Evolutionary conservation across 1,284 basidiomycete genomes (phyloP).

Genomic region (Sphaerobolus stellatus): DNA sequence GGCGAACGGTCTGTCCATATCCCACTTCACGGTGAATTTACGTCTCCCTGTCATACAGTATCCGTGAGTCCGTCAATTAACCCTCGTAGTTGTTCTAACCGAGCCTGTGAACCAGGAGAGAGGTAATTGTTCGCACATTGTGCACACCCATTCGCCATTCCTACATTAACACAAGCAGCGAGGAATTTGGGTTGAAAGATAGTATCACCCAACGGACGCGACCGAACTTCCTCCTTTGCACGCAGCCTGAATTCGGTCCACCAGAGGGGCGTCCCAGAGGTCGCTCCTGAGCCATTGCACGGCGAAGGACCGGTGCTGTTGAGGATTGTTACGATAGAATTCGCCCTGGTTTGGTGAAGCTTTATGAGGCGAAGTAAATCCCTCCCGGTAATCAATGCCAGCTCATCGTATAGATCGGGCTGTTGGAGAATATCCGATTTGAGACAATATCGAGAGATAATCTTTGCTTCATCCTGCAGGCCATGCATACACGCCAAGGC

Average conservation of each 20-base stretch:
- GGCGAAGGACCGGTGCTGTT: conserved; percentile 35
- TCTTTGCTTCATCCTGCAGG: conserved; percentile 53
- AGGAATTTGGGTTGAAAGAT: conserved; percentile 63
- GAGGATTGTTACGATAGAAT: conserved; percentile 5
- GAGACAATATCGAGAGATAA: conserved; percentile 59
- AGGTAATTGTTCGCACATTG: conserved; percentile 55
- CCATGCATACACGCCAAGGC: conserved; percentile 68
- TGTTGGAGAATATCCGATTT: conserved; percentile 50
- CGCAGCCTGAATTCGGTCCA: conserved; percentile 58
- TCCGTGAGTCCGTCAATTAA: conserved; percentile 60
- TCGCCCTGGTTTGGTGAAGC: conserved; percentile 42
- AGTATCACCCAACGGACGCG: conserved; percentile 55
- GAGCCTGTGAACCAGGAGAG: conserved; percentile 39
- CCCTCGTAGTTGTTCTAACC: conserved; percentile 52
- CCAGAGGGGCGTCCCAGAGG: conserved; percentile 60
- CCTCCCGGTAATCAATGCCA: conserved; percentile 62
- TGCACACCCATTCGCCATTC: conserved; percentile 58
- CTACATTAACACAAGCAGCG: conserved; percentile 46
- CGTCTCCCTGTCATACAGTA: conserved; percentile 27
- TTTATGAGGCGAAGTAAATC: conserved; percentile 63
- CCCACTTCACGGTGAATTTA: neutral
- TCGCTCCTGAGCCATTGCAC: conserved; percentile 45
- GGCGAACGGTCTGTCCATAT: neutral
- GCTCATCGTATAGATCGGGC: conserved; percentile 54
- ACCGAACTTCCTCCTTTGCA: conserved; percentile 55